Conservation (phyloP, 495 filamentous ascomycete species). For the Trichocladium antarcticum region DNA sequence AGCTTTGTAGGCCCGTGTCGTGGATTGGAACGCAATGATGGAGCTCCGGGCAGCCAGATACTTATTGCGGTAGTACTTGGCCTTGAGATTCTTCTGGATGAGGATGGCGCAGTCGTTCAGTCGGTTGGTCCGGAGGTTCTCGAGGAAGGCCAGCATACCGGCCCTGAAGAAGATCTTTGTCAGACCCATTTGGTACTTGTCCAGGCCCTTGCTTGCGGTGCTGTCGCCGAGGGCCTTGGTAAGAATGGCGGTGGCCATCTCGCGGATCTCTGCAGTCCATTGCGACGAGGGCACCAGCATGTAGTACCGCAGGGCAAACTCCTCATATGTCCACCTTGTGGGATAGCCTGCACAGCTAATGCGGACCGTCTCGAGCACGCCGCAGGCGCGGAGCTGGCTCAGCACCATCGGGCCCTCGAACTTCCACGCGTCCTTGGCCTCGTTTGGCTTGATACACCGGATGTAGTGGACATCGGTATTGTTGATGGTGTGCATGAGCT, state of each 20-base stretch:
- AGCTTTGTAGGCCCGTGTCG: slow-evolving; percentile 60
- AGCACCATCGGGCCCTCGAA: slow-evolving; percentile 99
- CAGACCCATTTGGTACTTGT: slow-evolving; percentile 92
- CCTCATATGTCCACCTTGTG: slow-evolving; percentile 97
- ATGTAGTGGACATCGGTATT: slow-evolving; percentile 99
- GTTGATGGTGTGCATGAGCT: slow-evolving; percentile 96
- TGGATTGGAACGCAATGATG: slow-evolving; percentile 69
- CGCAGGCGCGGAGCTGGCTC: slow-evolving; percentile 91
- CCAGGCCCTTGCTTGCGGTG: slow-evolving; percentile 63
- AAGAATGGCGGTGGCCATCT: slow-evolving; percentile 88
- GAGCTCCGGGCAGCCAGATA: slow-evolving; percentile 79
- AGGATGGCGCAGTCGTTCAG: slow-evolving; percentile 92
- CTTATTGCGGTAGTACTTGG: slow-evolving; percentile 87
- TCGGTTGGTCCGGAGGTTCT: slow-evolving; percentile 80
- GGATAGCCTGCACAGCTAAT: slow-evolving; percentile 98
- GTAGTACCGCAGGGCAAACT: slow-evolving; percentile 96
- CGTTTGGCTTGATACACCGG: slow-evolving; percentile 98
- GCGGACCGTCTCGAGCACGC: slow-evolving; percentile 95
- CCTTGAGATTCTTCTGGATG: slow-evolving; percentile 97
- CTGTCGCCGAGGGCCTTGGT: slow-evolving; percentile 67
- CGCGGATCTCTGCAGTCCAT: slow-evolving; percentile 87
- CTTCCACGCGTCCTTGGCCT: slow-evolving; percentile 93
- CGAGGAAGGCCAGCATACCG: slow-evolving; percentile 95
- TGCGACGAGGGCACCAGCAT: slow-evolving; percentile 86
- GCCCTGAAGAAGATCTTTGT: slow-evolving; percentile 99